These are phyloP conservation scores for Mallotus japonicus DNA, from an alignment of 441 rosid genomes.

Conservation along the genomic window DNA sequence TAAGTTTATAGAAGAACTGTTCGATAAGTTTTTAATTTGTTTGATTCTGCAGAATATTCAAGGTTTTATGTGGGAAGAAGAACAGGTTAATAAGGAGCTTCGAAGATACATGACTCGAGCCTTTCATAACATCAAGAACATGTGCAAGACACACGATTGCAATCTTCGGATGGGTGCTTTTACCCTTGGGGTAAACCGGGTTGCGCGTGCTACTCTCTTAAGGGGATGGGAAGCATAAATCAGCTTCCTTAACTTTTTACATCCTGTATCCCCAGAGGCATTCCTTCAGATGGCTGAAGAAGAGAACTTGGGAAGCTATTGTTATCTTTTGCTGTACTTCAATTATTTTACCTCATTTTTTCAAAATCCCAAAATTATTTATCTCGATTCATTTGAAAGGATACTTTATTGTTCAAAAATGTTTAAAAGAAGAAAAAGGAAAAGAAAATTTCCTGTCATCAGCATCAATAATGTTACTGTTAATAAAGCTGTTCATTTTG, in stretches of 20 bases:
- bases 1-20: background rate
- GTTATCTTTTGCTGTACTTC: background rate
- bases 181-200: constrained; percentile 89
- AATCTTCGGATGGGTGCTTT: constrained; percentile 97
- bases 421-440: background rate
- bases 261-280: background rate
- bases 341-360: background rate
- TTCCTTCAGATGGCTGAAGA: background rate
- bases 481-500: background rate
- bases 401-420: background rate
- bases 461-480: constrained; percentile 7
- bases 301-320: background rate
- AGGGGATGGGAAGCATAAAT: constrained; percentile 95
- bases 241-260: background rate
- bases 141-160: constrained; percentile 83
- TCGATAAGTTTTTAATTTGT: constrained; percentile 8
- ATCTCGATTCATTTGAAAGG: constrained; percentile 11
- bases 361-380: background rate
- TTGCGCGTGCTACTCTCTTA: constrained; percentile 77
- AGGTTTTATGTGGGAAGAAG: constrained; percentile 99
- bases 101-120: constrained; percentile 80
- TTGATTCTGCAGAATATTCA: constrained; percentile 69
- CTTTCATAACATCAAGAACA: constrained; percentile 71
- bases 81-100: constrained; percentile 74
- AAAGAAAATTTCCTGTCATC: background rate